Evolutionary conservation across 2,329 filamentous ascomycete species (phyloP), one percentile per base, ranked within the genome.

Genomic region (Colletotrichum euphorbiae): DNA sequence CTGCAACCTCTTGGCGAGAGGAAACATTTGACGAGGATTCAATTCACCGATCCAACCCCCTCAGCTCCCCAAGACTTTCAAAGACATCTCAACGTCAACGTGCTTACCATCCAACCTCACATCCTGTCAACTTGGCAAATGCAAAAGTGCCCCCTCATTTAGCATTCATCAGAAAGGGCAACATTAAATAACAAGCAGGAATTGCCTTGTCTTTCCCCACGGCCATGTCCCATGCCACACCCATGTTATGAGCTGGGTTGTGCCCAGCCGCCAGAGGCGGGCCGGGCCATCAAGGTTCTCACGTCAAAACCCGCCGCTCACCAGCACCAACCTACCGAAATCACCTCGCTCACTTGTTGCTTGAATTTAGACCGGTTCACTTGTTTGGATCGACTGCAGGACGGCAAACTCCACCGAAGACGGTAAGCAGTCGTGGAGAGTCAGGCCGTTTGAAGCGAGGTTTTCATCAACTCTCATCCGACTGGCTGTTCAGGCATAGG

Each of bases 201-300:
- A n/a, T 24, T 13, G 1, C 58, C 45, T 45, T 46, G 21, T 0
- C 36, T 40, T 43, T 15, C 21, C 58, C 58, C 58, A 4, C 36
- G 58, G n/a, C 21, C 21, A 6, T 15, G 46, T 43, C 50, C 17
- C 19, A 56, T 13, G 45, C 8, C 52, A 42, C 36, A 36, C 15
- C 54, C 65, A 38, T 55, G 54, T 17, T 21, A 4, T 9, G 40
- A 8, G 9, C 46, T 17, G 52, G 36, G 36, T 58, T 40, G 6
- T 33, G 59, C 51, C 59, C 38, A 63, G 52, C 17, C 65, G 60
- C 52, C 17, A 65, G 54, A 64, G 60, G 61, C 54, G 54, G 61
- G 61, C 61, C 61, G 54, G 61, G 61, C 65, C 65, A 68, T 68
- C 65, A 65, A 60, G 65, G 65, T 68, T 33, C 61, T 59, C 65